Conservation (phyloP, 2,329 filamentous ascomycete species). For the Incumbomyces lentus region DNA sequence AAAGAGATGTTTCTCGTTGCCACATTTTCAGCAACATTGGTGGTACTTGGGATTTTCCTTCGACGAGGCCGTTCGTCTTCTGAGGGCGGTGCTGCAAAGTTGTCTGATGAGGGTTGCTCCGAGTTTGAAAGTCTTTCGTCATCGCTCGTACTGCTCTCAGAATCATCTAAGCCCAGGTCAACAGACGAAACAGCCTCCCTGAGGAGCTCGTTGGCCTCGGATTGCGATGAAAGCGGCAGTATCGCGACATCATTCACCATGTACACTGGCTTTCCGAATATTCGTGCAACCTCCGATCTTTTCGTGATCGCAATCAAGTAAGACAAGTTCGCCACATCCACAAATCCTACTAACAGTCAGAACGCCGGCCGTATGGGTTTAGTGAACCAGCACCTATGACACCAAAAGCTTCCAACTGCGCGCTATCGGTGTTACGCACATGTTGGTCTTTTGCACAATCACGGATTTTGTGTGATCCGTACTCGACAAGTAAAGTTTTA, state of each 20-base stretch:
- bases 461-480: slow-evolving; percentile 48
- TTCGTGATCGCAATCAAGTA: slow-evolving; percentile 81
- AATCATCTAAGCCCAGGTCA: slow-evolving; percentile 14
- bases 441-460: slow-evolving; percentile 27
- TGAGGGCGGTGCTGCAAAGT: slow-evolving; percentile 23
- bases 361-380: neutral
- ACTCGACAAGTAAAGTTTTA: slow-evolving; percentile 59
- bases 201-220: slow-evolving; percentile 65
- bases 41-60: slow-evolving; percentile 31
- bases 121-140: slow-evolving; percentile 22
- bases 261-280: slow-evolving; percentile 73
- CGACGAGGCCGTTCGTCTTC: slow-evolving; percentile 19
- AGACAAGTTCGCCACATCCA: slow-evolving; percentile 68
- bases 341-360: slow-evolving; percentile 51
- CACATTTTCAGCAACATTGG: slow-evolving; percentile 75
- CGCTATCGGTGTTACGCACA: slow-evolving; percentile 24
- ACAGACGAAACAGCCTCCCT: slow-evolving; percentile 24
- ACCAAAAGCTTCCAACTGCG: slow-evolving; percentile 39
- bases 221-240: slow-evolving; percentile 72
- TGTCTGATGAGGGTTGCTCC: slow-evolving; percentile 17
- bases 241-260: slow-evolving; percentile 79
- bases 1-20: slow-evolving; percentile 74
- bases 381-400: slow-evolving; percentile 43
- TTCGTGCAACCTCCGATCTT: slow-evolving; percentile 78
- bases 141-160: slow-evolving; percentile 22